phyloP scores from a whole-genome alignment of 1,284 basidiomycete genomes.

The Rhodotorula sp. region DNA sequence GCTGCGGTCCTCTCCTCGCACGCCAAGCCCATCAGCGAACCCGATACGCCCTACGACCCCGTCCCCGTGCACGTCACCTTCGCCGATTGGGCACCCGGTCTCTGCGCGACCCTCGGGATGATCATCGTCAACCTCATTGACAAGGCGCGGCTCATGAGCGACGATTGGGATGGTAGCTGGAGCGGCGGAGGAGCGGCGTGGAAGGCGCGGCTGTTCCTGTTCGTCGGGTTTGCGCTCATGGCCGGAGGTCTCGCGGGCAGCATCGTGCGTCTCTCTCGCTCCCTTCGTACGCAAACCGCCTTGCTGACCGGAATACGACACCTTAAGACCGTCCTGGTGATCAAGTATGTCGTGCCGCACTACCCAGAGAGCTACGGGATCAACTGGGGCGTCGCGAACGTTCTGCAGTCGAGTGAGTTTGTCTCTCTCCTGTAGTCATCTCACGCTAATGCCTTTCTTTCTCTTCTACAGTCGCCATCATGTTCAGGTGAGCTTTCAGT shows the following conservation, averaged over 20 bases:
- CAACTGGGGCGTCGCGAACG: slow-evolving; percentile 93
- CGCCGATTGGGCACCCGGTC: slow-evolving; percentile 86
- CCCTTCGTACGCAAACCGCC: rapidly evolving
- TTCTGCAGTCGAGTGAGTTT: slow-evolving; percentile 70
- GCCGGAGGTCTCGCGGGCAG: slow-evolving; percentile 93
- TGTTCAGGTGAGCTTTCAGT: slow-evolving; percentile 58
- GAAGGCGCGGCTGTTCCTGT: slow-evolving; percentile 83
- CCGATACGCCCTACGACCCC: slow-evolving; percentile 58
- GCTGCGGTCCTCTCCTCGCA: slow-evolving; percentile 75
- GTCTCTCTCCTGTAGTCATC: neutral
- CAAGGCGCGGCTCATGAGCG: slow-evolving; percentile 82
- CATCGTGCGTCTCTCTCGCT: slow-evolving; percentile 61
- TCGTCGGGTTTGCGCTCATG: slow-evolving; percentile 95
- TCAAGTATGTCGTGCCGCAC: slow-evolving; percentile 82
- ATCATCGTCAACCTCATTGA: slow-evolving; percentile 91
- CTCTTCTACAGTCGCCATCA: slow-evolving; percentile 60
- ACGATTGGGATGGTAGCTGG: slow-evolving; percentile 62
- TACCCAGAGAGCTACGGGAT: slow-evolving; percentile 65
- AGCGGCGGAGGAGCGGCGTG: slow-evolving; percentile 73
- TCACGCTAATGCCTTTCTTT: neutral
- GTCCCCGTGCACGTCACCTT: slow-evolving; percentile 74
- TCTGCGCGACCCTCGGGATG: slow-evolving; percentile 91
- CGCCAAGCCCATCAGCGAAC: slow-evolving; percentile 52
- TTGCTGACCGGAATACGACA: neutral
- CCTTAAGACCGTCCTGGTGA: slow-evolving; percentile 74